Base-by-base conservation (phyloP, 2,329 filamentous ascomycete species). In the Fusarium brevicatenulatum region DNA sequence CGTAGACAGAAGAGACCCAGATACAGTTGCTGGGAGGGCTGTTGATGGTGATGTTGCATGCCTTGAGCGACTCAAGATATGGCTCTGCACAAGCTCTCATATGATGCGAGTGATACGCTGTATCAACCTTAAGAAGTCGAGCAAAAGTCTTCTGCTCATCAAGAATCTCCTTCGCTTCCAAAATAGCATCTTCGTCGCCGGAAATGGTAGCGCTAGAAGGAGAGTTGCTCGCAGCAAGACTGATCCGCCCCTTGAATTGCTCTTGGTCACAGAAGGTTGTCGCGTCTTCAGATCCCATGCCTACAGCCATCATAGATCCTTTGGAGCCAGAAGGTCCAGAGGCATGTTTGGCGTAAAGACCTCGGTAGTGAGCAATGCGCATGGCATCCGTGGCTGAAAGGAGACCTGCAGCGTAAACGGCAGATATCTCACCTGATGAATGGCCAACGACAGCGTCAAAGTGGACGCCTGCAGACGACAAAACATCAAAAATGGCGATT, bases 381-480 rank as follows among this genome's bases (percentile, higher is more conserved):
- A 56, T 63, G 6, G 63, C 63, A 53, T 63, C 63, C 9, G 13
- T 9, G 3, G 43, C 42, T 12, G 58, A 47, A 11, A 66, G 58
- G 1, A 54, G 23, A 2, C 63, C 58, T 4, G 63, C 58, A 4
- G 58, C 28, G 11, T 63, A 66, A 4, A 50, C 58, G n/a, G 63
- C 63, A 16, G 37, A 60, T 3, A 66, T 66, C 39, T 66, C 63
- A 10, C 63, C 63, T 4, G 63, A 66, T 2, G 63, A 66, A 39
- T 66, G 63, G 2, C 63, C 50, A 2, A 63, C 58, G 5, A 52
- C 63, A 7, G 63, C 60, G 2, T 25, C 34, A 3, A 66, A 66
- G 30, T 42, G 21, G 15, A 57, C 34, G 4, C 59, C 58, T 4
- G 58, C 37, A 2, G 37, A 23, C 4, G 40, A 28, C 1, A 66